Evolutionary conservation across 2,329 filamentous ascomycete species (phyloP).

Genomic region (Penicillium italicum): DNA sequence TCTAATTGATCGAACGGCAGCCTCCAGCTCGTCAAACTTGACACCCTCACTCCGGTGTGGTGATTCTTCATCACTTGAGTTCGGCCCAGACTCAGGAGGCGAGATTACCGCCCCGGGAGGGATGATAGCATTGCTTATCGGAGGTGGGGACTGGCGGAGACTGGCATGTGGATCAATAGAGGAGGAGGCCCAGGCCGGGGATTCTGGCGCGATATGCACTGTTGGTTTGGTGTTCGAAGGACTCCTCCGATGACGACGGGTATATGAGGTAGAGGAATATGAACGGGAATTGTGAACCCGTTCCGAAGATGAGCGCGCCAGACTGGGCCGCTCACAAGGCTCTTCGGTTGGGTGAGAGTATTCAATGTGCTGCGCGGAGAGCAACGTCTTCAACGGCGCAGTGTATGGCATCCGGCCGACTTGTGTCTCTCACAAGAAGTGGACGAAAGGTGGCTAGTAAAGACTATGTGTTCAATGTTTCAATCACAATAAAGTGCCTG

Average conservation of each 20-base stretch:
- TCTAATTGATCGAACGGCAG: slow-evolving; percentile 77
- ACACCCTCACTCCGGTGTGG: slow-evolving; percentile 38
- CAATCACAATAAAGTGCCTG: slow-evolving; percentile 12
- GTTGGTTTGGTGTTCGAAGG: slow-evolving; percentile 47
- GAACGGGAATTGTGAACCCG: slow-evolving; percentile 53
- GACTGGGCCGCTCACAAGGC: slow-evolving; percentile 20
- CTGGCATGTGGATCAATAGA: slow-evolving; percentile 51
- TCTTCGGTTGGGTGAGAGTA: slow-evolving; percentile 43
- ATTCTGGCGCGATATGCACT: slow-evolving; percentile 31
- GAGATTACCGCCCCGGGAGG: slow-evolving; percentile 83
- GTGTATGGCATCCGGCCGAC: slow-evolving; percentile 51
- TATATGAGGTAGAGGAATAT: slow-evolving; percentile 58
- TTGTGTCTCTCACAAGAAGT: slow-evolving; percentile 30
- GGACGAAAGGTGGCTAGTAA: neutral
- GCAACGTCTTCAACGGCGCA: slow-evolving; percentile 53
- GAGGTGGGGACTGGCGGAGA: slow-evolving; percentile 79
- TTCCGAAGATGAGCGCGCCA: slow-evolving; percentile 26
- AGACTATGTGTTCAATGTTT: slow-evolving; percentile 4
- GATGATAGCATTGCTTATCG: slow-evolving; percentile 70
- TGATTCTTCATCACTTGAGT: slow-evolving; percentile 73
- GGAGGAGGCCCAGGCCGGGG: slow-evolving; percentile 18
- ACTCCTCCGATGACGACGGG: slow-evolving; percentile 59
- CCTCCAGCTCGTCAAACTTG: slow-evolving; percentile 65
- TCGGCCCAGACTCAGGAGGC: slow-evolving; percentile 77
- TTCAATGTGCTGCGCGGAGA: slow-evolving; percentile 52